Evolutionary conservation across 2,329 filamentous ascomycete genomes (phyloP).

Genomic region (Neurospora sp.): DNA sequence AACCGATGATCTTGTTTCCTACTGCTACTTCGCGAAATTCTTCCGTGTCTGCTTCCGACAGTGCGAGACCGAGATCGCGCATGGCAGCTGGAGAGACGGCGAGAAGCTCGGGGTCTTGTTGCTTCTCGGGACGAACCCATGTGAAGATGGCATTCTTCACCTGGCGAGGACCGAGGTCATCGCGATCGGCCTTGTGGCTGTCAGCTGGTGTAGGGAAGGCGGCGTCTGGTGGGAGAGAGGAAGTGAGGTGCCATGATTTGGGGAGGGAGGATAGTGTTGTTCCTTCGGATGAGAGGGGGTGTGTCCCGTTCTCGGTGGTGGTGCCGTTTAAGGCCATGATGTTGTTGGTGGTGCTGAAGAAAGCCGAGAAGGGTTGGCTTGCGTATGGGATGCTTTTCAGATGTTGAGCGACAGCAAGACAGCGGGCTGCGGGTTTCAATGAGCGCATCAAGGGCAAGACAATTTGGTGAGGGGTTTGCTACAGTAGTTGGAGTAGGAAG

Average conservation of each 20-base stretch:
- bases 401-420: constrained; percentile 16
- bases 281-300: constrained; percentile 14
- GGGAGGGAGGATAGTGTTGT: constrained; percentile 44
- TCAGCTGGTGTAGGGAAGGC: constrained; percentile 68
- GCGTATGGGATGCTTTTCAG: constrained; percentile 8
- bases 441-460: constrained; percentile 13
- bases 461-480: neutral
- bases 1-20: constrained; percentile 74
- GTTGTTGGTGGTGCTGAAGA: constrained; percentile 6
- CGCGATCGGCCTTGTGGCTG: constrained; percentile 72
- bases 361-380: constrained; percentile 1
- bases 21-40: constrained; percentile 70
- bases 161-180: constrained; percentile 66
- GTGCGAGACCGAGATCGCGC: constrained; percentile 65
- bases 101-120: constrained; percentile 66
- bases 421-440: constrained; percentile 14
- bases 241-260: constrained; percentile 56
- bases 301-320: neutral
- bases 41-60: constrained; percentile 56
- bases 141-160: constrained; percentile 83
- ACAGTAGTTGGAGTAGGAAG: neutral
- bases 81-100: constrained; percentile 71
- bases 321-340: constrained; percentile 3
- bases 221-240: constrained; percentile 64
- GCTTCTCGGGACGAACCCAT: constrained; percentile 73